Base-by-base conservation (phyloP, 1,284 basidiomycete genomes). In the Salmacisia buchloeana region DNA sequence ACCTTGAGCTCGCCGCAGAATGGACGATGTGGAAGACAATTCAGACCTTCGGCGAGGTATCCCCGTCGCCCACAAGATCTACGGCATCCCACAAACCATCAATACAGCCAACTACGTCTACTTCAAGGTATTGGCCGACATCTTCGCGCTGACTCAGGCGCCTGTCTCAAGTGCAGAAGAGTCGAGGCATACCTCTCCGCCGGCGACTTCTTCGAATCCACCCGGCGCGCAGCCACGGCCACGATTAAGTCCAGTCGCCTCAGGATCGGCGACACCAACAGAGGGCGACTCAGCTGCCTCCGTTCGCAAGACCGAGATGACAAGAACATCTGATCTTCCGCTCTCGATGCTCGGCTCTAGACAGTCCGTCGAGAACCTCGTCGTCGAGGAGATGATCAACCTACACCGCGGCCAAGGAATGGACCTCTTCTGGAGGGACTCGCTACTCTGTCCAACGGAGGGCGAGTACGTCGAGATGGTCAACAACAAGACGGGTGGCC, bases 41-140 rank as follows among this genome's bases (percentile, higher is more conserved):
- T 92, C 92, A 0, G 90, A 94, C 71, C 83, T 98, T 29, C 84
- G 96, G 9, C 82, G 94, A 62, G 94, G 94, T 0, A 84, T 87
- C 27, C 96, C 79, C 86, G 93, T 94, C 15, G 87, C 92, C 0
- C 94, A 98, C 82, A 91, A 90, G 82, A 92, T 97, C 68, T 98
- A 94, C 75, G 94, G 94, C 1, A 82, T 96, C 1, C 92, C 94
- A 0, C 94, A 97, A 78, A 97, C 94, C 0, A 94, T 98, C 82
- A 99, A 99, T 79, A 88, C 91, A 0, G 94, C 94, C 1, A 97
- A 97, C 80, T 97, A 97, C 72, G 91, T 93, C 45, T 97, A 96
- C 80, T 97, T 97, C 75, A 84, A 74, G 18, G 77, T 74, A 1
- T 70, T 80, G n/a, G 64, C 64, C 27, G 66, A 74, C 46, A 69